Evolutionary conservation across 2,329 filamentous ascomycete genomes (phyloP).

Genomic region (Sporothrix dimorphospora): DNA sequence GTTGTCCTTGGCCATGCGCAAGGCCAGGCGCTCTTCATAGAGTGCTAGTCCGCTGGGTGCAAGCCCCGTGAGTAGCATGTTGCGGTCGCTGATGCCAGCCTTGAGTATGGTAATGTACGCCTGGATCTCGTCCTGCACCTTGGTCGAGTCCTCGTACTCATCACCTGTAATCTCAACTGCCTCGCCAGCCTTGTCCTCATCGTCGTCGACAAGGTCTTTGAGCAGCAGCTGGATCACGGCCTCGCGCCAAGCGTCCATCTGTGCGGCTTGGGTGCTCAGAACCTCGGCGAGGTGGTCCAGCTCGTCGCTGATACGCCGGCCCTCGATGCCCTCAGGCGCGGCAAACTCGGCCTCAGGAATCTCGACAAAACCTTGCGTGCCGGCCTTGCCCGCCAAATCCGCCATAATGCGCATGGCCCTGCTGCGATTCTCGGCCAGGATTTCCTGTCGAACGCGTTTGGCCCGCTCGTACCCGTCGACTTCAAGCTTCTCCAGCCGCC

Average conservation of each 20-base stretch:
- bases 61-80: slow-evolving; percentile 74
- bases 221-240: slow-evolving; percentile 72
- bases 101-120: slow-evolving; percentile 81
- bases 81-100: slow-evolving; percentile 76
- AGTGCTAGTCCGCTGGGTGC: slow-evolving; percentile 70
- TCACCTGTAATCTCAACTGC: slow-evolving; percentile 77
- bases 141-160: slow-evolving; percentile 86
- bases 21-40: slow-evolving; percentile 69
- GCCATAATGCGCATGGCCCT: slow-evolving; percentile 69
- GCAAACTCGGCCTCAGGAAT: slow-evolving; percentile 63
- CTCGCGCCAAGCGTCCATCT: slow-evolving; percentile 75
- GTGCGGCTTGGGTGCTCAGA: slow-evolving; percentile 71
- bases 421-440: slow-evolving; percentile 62
- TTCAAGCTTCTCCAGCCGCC: slow-evolving; percentile 69
- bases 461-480: slow-evolving; percentile 74
- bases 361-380: slow-evolving; percentile 59
- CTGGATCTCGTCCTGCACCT: slow-evolving; percentile 85
- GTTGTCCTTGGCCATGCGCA: slow-evolving; percentile 61
- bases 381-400: slow-evolving; percentile 58
- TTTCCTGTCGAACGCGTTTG: slow-evolving; percentile 75
- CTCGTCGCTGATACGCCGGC: slow-evolving; percentile 64
- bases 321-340: slow-evolving; percentile 70
- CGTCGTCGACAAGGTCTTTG: slow-evolving; percentile 79
- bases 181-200: slow-evolving; percentile 63
- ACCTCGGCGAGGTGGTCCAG: slow-evolving; percentile 66